A percentile compares a stretch with the other conserved stretches of the same genome.
Conservation (phyloP, 176 grass and related monocot species). For the Oryza rufipogon region DNA sequence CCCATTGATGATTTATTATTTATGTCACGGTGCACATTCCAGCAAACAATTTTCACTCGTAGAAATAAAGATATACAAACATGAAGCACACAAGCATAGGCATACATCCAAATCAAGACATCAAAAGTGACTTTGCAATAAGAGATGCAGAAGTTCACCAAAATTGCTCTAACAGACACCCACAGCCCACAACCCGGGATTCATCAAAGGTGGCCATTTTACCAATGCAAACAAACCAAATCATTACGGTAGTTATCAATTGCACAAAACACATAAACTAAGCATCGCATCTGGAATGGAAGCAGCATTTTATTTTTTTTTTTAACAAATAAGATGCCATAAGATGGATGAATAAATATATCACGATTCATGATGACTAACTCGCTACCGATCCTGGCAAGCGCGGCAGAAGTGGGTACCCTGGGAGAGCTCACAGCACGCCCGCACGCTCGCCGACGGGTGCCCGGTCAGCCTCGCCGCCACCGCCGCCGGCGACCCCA, state of each 20-base stretch:
- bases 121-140: background rate
- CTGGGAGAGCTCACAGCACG: constrained; percentile 94
- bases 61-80: background rate
- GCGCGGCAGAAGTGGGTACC: constrained; percentile 92
- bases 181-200: background rate
- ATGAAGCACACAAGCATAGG: background rate
- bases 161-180: too few species aligned
- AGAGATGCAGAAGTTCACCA: too few species aligned
- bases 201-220: background rate
- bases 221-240: background rate
- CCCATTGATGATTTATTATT: background rate
- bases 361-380: constrained; percentile 56
- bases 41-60: background rate
- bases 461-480: constrained; percentile 67
- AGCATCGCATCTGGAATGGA: background rate
- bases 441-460: constrained; percentile 60
- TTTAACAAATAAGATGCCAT: background rate
- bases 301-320: background rate
- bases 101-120: constrained; percentile 15
- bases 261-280: background rate
- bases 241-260: background rate
- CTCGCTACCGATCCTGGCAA: constrained; percentile 99
- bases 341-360: constrained; percentile 5
- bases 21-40: background rate
- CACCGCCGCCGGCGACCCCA: constrained; percentile 49